Evolutionary conservation across 306 rosid species (phyloP), one percentile per base, ranked within the genome.

Genomic region (Glycine tomentella): DNA sequence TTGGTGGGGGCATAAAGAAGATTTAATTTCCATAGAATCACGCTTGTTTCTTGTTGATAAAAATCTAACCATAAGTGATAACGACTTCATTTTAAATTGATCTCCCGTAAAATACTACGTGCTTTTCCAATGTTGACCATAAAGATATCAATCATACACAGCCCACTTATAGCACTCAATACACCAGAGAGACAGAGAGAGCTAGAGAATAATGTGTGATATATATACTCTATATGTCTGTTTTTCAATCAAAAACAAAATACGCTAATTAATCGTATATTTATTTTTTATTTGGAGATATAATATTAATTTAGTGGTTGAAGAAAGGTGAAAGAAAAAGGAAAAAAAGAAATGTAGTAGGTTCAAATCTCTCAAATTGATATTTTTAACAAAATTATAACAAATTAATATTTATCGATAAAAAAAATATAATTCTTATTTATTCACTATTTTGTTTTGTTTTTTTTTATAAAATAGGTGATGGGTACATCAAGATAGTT

Each of bases 141-240:
- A 76, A 83, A 87, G 84, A 20, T 50, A 36, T 67, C 86, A 81
- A 87, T 87, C 83, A 83, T 86, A 44, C 51, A 66, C 16, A 75
- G 62, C 75, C 68, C 84, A 79, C 77, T 33, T 67, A 42, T 7
- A 42, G 67, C 63, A 79, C 46, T 79, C 38, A 51, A 67, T 53
- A 65, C 40, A 15, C 14, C 12, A 58, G 68, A 25, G 53, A 52
- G 20, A 16, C 31, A 57, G 4, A 51, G 68, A 25, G 44, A 63
- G 15, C 11, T 34, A 44, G 14, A 40, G 15, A 68, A 40, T 48
- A 58, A 16, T 44, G 55, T 57, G 16, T 58, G 58, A 61, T 76
- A 67, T 67, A 61, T 76, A 67, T 67, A 44, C 14, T 20, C n/a
- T n/a, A n/a, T n/a, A 9, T 7, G 14, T 64, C 34, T 36, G 69